Base-by-base conservation (phyloP, 2,329 filamentous ascomycete species). In the Microsporum canis region DNA sequence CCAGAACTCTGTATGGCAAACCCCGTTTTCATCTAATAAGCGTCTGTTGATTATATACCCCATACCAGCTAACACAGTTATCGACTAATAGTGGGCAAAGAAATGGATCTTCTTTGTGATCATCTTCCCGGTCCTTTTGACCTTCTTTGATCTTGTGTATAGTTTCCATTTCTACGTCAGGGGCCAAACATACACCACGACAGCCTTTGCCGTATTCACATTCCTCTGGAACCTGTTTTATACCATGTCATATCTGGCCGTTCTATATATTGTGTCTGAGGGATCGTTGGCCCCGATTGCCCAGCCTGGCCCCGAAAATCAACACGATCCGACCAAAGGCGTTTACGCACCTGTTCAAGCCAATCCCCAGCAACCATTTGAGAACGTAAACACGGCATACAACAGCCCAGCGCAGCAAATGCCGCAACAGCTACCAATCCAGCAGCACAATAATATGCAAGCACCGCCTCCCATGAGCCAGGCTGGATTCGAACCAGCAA, bases 21-120 rank as follows among this genome's bases (percentile, higher is more conserved):
- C 53, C 34, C 8, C 39, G 5, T 33, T n/a, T 56, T 8, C n/a
- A 10, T 7, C 29, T 31, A 34, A 2, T 23, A 23, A 23, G 17
- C 17, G 17, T 23, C 17, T 23, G 17, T 23, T 23, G 17, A 23
- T 23, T 23, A 23, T 39, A 7, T 31, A 12, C 7, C n/a, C 27
- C 17, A 57, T 17, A n/a, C 31, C 17, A 57, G 27, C 55, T 57
- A 41, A 57, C 55, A 38, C 6, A 14, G 6, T 57, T 8, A 23
- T 23, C 14, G 17, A 23, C 17, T 23, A 23, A n/a, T 10, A 57
- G 55, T 41, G 34, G 38, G 33, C 55, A 12, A 57, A 57, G 55
- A 57, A 57, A 57, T 57, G 55, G 55, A 41, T 57, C 14, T 38
- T 57, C 23, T 10, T 38, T 29, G 33, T 57, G 55, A 39, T 39